phyloP scores from a whole-genome alignment of 345 rosid genomes.

The Boechera stricta region DNA sequence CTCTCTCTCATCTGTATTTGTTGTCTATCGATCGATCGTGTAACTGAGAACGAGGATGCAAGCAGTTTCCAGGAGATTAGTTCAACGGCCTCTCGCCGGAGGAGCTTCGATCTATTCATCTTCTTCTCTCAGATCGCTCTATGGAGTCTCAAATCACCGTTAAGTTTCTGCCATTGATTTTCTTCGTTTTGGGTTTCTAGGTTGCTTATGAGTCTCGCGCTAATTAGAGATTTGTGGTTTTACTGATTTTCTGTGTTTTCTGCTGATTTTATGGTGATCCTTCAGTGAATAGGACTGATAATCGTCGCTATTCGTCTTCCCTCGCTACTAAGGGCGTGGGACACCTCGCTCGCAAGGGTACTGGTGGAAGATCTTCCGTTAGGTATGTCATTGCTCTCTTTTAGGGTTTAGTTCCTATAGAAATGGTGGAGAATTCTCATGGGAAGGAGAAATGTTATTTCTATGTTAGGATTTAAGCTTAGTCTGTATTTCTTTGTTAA shows the following conservation, averaged over 20 bases:
- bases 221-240: background rate
- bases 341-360: constrained; percentile 93
- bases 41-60: constrained; percentile 62
- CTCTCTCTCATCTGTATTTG: constrained; percentile 30
- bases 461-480: constrained; percentile 13
- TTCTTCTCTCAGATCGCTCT: constrained; percentile 57
- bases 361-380: constrained; percentile 98
- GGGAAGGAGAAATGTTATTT: constrained; percentile 5
- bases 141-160: constrained; percentile 64
- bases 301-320: constrained; percentile 68
- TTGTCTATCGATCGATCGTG: constrained; percentile 31
- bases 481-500: constrained; percentile 1
- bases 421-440: constrained; percentile 18
- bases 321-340: constrained; percentile 72
- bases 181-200: constrained; percentile 11
- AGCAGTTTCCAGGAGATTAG: constrained; percentile 66
- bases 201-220: constrained; percentile 15
- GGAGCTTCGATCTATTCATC: constrained; percentile 47
- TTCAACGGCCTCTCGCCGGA: constrained; percentile 58
- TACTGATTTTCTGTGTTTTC: background rate
- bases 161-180: constrained; percentile 32
- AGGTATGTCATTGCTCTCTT: constrained; percentile 53
- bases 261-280: background rate
- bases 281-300: constrained; percentile 66
- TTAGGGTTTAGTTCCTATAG: background rate